These are phyloP conservation scores for Wallacemonas sp. DNA, from an alignment of 208 protist species.

Conservation along the genomic window DNA sequence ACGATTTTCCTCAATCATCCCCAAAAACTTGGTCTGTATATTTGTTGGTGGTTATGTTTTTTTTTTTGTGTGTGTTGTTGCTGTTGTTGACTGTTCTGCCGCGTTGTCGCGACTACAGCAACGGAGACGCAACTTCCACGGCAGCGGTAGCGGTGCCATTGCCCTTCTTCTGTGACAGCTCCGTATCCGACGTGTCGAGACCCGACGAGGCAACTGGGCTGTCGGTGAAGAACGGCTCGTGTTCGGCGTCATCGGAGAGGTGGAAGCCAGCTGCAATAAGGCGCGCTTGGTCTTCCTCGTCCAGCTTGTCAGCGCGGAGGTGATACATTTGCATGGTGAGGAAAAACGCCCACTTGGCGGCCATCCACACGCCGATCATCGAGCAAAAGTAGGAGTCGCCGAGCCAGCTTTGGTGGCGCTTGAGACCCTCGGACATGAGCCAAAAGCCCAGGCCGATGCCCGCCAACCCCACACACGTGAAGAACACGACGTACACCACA, in stretches of 20 bases:
- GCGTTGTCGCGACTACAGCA: not conserved
- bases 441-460: slow-evolving; percentile 55
- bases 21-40: not conserved
- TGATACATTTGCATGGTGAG: slow-evolving; percentile 47
- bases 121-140: not conserved
- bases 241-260: not conserved
- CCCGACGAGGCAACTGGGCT: not conserved
- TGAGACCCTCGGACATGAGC: slow-evolving; percentile 53
- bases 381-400: slow-evolving; percentile 72
- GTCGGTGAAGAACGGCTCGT: slow-evolving; percentile 9
- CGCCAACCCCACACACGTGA: slow-evolving; percentile 32
- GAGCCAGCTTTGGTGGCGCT: slow-evolving; percentile 51
- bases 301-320: slow-evolving; percentile 39
- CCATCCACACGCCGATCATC: slow-evolving; percentile 63
- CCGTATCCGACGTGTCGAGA: not conserved
- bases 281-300: slow-evolving; percentile 26
- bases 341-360: slow-evolving; percentile 74
- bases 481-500: slow-evolving; percentile 39
- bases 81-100: not conserved
- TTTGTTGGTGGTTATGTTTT: slow-evolving; percentile 12
- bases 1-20: too few species aligned
- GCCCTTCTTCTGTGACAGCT: not conserved
- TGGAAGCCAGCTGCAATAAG: slow-evolving; percentile 2
- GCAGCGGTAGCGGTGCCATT: not conserved
- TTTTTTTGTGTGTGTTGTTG: slow-evolving; percentile 10